Evolutionary conservation across 2,329 filamentous ascomycete species (phyloP).

Genomic region (Pseudogymnoascus sp.): DNA sequence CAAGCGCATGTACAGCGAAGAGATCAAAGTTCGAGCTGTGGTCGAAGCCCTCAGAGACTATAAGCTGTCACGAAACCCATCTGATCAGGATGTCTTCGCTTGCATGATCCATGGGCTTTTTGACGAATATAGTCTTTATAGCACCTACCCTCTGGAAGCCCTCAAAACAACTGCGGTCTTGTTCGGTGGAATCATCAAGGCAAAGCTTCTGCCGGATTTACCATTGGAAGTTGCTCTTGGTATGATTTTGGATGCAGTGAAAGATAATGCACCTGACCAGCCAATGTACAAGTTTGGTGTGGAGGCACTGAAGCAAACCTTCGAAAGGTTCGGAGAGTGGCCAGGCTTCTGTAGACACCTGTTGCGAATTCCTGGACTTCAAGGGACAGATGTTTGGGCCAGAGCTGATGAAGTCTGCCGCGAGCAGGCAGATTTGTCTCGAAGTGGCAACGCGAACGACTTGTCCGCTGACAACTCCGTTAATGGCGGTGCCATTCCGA

Average conservation of each 20-base stretch:
- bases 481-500: slow-evolving; percentile 49
- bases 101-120: slow-evolving; percentile 98
- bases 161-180: slow-evolving; percentile 91
- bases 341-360: slow-evolving; percentile 88
- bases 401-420: slow-evolving; percentile 75
- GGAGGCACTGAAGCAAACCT: slow-evolving; percentile 85
- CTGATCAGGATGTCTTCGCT: slow-evolving; percentile 90
- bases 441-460: slow-evolving; percentile 48
- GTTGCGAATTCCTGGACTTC: slow-evolving; percentile 71
- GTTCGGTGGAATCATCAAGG: slow-evolving; percentile 93
- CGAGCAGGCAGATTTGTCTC: slow-evolving; percentile 53
- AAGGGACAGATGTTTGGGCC: slow-evolving; percentile 75
- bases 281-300: slow-evolving; percentile 98
- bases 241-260: slow-evolving; percentile 95
- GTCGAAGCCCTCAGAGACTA: slow-evolving; percentile 78
- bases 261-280: slow-evolving; percentile 73
- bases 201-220: slow-evolving; percentile 81
- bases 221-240: slow-evolving; percentile 89
- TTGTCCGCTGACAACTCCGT: slow-evolving; percentile 29
- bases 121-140: slow-evolving; percentile 93
- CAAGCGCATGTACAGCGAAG: slow-evolving; percentile 93
- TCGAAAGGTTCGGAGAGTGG: slow-evolving; percentile 81
- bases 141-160: slow-evolving; percentile 92
- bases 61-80: slow-evolving; percentile 75
- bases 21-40: slow-evolving; percentile 78